Percentiles rank a stretch among this genome's conserved stretches.
Evolutionary conservation across 495 filamentous ascomycete genomes (phyloP).

Genomic region (Aspergillus carlsbadensis): DNA sequence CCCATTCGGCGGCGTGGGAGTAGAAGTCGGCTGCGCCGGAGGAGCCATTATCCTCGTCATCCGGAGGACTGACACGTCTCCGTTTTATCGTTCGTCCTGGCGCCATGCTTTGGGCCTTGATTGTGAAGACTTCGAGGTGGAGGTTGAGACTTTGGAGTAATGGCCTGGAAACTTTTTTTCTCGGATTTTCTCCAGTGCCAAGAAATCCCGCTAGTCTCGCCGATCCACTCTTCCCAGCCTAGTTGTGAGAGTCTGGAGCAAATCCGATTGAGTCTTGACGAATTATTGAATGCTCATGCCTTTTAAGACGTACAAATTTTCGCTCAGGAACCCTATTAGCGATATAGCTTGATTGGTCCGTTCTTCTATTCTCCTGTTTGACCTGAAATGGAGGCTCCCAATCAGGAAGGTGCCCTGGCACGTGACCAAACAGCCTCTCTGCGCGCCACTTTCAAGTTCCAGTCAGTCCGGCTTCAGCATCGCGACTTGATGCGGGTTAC

Average conservation of each 20-base stretch:
- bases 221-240: constrained; percentile 19
- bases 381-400: background rate
- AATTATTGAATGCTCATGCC: too few relatives aligned
- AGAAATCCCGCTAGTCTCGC: constrained; percentile 21
- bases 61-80: constrained; percentile 54
- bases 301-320: too few relatives aligned
- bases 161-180: constrained; percentile 24
- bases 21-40: constrained; percentile 38
- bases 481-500: background rate
- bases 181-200: constrained; percentile 18
- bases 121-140: constrained; percentile 15
- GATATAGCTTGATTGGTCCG: too few relatives aligned
- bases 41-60: constrained; percentile 35
- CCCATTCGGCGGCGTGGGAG: constrained; percentile 61
- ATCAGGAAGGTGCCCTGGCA: constrained; percentile 7
- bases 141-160: constrained; percentile 19
- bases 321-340: too few relatives aligned
- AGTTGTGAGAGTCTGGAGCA: too few relatives aligned
- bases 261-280: too few relatives aligned
- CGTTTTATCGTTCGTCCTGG: constrained; percentile 50
- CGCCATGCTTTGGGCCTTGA: constrained; percentile 43
- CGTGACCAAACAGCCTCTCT: constrained; percentile 9
- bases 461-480: background rate
- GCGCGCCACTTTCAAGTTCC: background rate
- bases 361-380: background rate